phyloP scores from a whole-genome alignment of 2,329 filamentous ascomycete species.

The Juglanconis sp. region DNA sequence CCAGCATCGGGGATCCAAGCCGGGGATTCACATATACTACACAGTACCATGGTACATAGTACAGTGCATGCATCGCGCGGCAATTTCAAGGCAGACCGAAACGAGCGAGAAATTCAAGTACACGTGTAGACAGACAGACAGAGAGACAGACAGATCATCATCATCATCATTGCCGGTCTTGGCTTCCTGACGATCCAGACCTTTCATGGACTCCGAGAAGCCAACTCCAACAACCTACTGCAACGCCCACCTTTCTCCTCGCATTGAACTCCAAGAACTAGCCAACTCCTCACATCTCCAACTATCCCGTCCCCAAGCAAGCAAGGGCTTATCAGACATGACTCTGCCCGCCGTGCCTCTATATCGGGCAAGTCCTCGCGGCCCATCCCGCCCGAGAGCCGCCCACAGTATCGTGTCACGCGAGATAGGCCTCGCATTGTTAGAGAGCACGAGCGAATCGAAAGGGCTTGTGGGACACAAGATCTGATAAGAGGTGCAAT shows the following conservation, averaged over 20 bases:
- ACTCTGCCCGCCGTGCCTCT: conserved; percentile 9
- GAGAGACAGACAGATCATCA: too few relatives aligned
- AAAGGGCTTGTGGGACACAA: neutral
- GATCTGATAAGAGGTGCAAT: neutral
- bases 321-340: neutral
- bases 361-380: conserved; percentile 17
- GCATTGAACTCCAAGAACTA: neutral
- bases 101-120: neutral
- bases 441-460: conserved; percentile 2
- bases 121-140: too few relatives aligned
- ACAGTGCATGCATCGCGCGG: too few relatives aligned
- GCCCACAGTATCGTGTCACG: neutral
- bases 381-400: conserved; percentile 18
- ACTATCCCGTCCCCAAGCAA: neutral
- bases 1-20: conserved; percentile 2
- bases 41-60: too few relatives aligned
- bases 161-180: too few relatives aligned
- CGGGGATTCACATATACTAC: neutral
- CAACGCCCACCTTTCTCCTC: neutral
- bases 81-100: neutral
- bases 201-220: too few relatives aligned
- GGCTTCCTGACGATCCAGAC: too few relatives aligned
- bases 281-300: neutral
- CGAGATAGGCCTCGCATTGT: neutral
- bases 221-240: neutral